Conservation (phyloP, 441 rosid genomes). For the Gossypium aridum region DNA sequence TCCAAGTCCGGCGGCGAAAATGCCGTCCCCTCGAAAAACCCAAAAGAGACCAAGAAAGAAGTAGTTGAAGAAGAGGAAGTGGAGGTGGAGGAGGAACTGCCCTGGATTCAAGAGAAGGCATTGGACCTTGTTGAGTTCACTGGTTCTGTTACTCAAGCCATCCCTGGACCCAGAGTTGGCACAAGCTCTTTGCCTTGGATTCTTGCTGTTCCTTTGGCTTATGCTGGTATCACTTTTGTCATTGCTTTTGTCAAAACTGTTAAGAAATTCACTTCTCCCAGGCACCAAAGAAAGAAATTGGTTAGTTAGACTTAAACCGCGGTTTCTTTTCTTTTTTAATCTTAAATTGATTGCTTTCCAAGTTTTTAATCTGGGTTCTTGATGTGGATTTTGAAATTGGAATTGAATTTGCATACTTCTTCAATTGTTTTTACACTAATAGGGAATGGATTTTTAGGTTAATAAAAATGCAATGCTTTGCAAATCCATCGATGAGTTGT, state of each 20-base stretch:
- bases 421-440: neutral
- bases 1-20: conserved; percentile 26
- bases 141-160: conserved; percentile 86
- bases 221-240: conserved; percentile 63
- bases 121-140: conserved; percentile 91
- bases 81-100: conserved; percentile 67
- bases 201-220: conserved; percentile 79
- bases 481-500: conserved; percentile 61
- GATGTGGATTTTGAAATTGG: neutral
- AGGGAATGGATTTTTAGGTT: conserved; percentile 34
- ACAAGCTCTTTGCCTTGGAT: conserved; percentile 87
- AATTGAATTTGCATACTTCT: neutral
- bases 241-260: conserved; percentile 78
- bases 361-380: neutral
- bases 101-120: conserved; percentile 94
- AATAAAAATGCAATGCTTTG: conserved; percentile 78
- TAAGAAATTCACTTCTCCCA: conserved; percentile 70
- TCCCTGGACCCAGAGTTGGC: conserved; percentile 95
- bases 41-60: conserved; percentile 22
- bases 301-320: conserved; percentile 21
- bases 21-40: neutral
- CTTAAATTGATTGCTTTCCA: neutral
- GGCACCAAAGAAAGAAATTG: conserved; percentile 57
- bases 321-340: neutral
- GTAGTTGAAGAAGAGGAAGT: conserved; percentile 36